A percentile compares a stretch with the other conserved stretches of the same genome.
Evolutionary conservation across 2,329 filamentous ascomycete genomes (phyloP).

Genomic region (Penicillium verrucosum): DNA sequence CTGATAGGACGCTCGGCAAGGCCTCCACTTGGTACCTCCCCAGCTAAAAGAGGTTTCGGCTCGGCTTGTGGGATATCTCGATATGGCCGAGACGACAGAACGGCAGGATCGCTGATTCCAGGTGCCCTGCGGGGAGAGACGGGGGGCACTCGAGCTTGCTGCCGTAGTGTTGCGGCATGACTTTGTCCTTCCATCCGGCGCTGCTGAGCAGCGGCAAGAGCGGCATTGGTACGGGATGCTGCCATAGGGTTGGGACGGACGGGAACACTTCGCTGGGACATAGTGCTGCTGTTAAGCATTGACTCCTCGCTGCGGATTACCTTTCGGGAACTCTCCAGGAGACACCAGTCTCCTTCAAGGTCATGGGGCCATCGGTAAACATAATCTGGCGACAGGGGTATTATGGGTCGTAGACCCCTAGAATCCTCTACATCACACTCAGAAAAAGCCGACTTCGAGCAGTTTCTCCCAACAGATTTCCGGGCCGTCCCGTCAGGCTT

Average conservation of each 20-base stretch:
- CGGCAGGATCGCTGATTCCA: slow-evolving; percentile 24
- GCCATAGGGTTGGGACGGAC: slow-evolving; percentile 28
- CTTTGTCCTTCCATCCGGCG: slow-evolving; percentile 42
- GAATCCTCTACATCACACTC: slow-evolving; percentile 48
- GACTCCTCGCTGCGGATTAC: slow-evolving; percentile 24
- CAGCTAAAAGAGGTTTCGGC: slow-evolving; percentile 6
- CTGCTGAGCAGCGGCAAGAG: slow-evolving; percentile 41
- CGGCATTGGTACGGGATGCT: slow-evolving; percentile 37
- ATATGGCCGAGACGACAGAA: slow-evolving; percentile 13
- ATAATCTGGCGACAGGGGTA: slow-evolving; percentile 45
- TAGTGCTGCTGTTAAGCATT: slow-evolving; percentile 26
- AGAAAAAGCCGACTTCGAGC: slow-evolving; percentile 45
- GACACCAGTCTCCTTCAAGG: slow-evolving; percentile 43
- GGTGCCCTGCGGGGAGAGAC: slow-evolving; percentile 29
- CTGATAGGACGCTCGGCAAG: slow-evolving; percentile 42
- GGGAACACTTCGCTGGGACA: slow-evolving; percentile 29
- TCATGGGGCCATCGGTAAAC: slow-evolving; percentile 46
- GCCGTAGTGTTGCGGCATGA: slow-evolving; percentile 48
- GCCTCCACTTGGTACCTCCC: slow-evolving; percentile 28
- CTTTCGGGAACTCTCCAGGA: slow-evolving; percentile 21
- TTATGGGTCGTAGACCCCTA: slow-evolving; percentile 43
- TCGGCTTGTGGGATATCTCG: slow-evolving; percentile 20
- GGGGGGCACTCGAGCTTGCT: slow-evolving; percentile 41
- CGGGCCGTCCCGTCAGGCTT: slow-evolving; percentile 42
- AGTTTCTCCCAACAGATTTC: slow-evolving; percentile 45